Evolutionary conservation across 2,329 filamentous ascomycete genomes (phyloP).

Genomic region (Sporothrix pallida): DNA sequence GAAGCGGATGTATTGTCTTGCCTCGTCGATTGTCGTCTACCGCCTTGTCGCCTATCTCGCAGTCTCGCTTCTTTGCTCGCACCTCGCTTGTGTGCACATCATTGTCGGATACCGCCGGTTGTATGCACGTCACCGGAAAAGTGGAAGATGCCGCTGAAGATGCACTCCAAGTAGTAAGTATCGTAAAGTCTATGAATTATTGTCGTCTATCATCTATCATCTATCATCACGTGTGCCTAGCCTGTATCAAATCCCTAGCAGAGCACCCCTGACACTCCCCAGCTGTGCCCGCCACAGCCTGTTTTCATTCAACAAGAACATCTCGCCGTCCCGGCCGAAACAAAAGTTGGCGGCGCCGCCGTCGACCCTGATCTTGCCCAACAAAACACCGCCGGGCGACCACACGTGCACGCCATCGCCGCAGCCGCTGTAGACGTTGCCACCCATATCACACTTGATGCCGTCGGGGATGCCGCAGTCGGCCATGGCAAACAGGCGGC

Average conservation of each 20-base stretch:
- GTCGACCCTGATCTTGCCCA: constrained; percentile 49
- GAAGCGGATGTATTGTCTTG: too few relatives aligned
- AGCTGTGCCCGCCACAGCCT: constrained; percentile 48
- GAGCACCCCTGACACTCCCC: constrained; percentile 26
- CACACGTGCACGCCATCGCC: constrained; percentile 57
- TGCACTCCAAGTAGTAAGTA: not conserved
- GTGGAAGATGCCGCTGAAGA: not conserved
- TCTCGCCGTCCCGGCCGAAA: constrained; percentile 50
- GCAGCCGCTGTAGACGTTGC: constrained; percentile 56
- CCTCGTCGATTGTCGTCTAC: too few relatives aligned
- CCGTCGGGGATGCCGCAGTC: constrained; percentile 53
- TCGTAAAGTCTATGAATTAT: too few relatives aligned
- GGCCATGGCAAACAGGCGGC: constrained; percentile 58
- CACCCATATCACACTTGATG: constrained; percentile 50
- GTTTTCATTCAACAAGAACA: constrained; percentile 56
- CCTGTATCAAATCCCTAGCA: constrained; percentile 17
- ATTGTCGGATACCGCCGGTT: too few relatives aligned
- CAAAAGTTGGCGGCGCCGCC: constrained; percentile 54
- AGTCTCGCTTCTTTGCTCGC: too few relatives aligned
- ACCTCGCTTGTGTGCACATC: too few relatives aligned
- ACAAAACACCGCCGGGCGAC: constrained; percentile 51
- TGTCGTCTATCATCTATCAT: too few relatives aligned
- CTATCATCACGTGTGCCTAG: too few relatives aligned
- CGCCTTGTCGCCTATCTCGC: too few relatives aligned
- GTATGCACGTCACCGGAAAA: too few relatives aligned